Base-by-base conservation (phyloP, 208 protist species). In the Hexamita inflata region DNA sequence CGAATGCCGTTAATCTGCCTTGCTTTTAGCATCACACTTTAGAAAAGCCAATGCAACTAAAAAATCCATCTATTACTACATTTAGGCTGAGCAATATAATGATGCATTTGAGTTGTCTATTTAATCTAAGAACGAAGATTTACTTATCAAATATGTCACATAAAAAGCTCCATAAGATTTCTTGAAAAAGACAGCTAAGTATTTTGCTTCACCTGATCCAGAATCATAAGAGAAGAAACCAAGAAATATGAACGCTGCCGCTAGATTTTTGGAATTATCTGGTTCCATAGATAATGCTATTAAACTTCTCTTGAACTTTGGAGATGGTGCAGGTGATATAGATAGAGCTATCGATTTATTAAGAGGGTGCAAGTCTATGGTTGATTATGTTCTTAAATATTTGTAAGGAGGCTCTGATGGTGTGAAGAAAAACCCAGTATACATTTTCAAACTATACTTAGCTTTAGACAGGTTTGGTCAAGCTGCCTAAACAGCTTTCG, bases 321-420 rank as follows among this genome's bases (percentile, higher is more conserved):
- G 64, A 15, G 40, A 70, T 70, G 64, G 64, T 30, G 7, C 64
- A 19, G 9, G 19, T 9, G 64, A 70, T 49, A 70, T 70, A 45
- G 64, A 70, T 45, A 70, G 42, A 49, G 64, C 64, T 40, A 35
- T 70, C 40, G 64, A 70, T 49, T 34, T 70, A 11, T 34, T 70
- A 45, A 40, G n/a, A 70, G 15, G 11, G 2, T 70, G 64, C 38
- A 70, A 70, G 64, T 45, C 9, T 15, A 70, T 70, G n/a, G n/a
- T 70, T 70, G 64, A 70, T n/a, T 45, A 49, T n/a, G 38, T 70
- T 49, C 32, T 70, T 45, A 49, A 70, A 40, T 49, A 70, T 70
- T 34, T 70, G 4, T 42, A 70, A 11, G 40, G 64, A 24, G 64
- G 28, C 15, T 49, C 38, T n/a, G 64, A 70, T 70, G 64, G 64